Percentiles rank a stretch among this genome's conserved stretches.
These are phyloP conservation scores for Citrullus colocynthis DNA, from an alignment of 306 rosid genomes.

Conservation along the genomic window DNA sequence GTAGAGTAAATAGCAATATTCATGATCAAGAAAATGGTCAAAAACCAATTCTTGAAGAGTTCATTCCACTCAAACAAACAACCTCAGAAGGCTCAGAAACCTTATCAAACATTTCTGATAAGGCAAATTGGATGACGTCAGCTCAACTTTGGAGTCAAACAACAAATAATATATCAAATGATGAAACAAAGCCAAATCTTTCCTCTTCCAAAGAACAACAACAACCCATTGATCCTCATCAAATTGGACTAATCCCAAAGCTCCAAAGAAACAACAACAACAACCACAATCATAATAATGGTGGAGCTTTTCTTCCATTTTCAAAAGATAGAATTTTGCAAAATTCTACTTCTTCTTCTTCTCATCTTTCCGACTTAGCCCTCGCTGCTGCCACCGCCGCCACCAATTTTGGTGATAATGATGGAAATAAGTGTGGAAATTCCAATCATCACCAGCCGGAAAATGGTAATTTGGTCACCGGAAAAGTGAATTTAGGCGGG, in stretches of 20 bases:
- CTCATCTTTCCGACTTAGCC: constrained; percentile 53
- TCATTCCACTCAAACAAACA: constrained; percentile 72
- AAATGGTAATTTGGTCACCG: constrained; percentile 17
- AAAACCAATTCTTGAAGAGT: constrained; percentile 79
- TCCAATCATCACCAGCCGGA: constrained; percentile 17
- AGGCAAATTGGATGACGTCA: constrained; percentile 95
- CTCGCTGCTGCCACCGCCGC: constrained; percentile 27
- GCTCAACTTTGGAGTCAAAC: constrained; percentile 98
- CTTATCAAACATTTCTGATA: constrained; percentile 41
- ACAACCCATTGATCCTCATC: constrained; percentile 2
- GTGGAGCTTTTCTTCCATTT: constrained; percentile 91
- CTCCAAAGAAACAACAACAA: constrained; percentile 23
- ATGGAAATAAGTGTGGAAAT: background rate
- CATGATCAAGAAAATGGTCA: constrained; percentile 22
- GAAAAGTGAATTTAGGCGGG: constrained; percentile 31
- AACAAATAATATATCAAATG: constrained; percentile 1
- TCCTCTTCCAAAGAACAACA: background rate
- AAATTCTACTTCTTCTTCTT: constrained; percentile 8
- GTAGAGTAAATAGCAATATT: constrained; percentile 17
- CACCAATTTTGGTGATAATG: constrained; percentile 2
- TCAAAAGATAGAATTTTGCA: constrained; percentile 47
- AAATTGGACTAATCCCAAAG: constrained; percentile 10
- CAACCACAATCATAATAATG: background rate
- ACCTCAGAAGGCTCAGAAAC: constrained; percentile 47
- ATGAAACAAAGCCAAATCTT: constrained; percentile 38